Evolutionary conservation across 768 basidiomycete genomes (phyloP), one percentile per base, ranked within the genome.

Genomic region (Russula vinacea): DNA sequence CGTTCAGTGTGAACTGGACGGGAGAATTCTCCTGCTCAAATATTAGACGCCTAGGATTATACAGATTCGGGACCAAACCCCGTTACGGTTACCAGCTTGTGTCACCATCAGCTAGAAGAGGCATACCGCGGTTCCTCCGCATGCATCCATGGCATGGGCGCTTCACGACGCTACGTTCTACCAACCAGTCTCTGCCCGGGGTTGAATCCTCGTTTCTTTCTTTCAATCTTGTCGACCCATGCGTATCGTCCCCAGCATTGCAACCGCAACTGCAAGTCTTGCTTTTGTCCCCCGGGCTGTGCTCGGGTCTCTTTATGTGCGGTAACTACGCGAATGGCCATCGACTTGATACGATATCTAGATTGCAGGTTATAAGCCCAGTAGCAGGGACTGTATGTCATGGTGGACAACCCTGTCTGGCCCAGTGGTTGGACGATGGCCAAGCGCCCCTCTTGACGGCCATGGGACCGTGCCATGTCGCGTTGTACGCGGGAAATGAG

Each of bases 401-500:
- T 44, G 89, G 76, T 29, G 85, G 83, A 13, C 72, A 83, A 66
- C 65, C 79, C 7, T 88, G 85, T 73, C 73, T 71, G 0, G 78
- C 90, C 8, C 62, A 77, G 51, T 91, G 88, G 88, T 63, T 83
- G 1, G 89, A 92, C 60, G 77, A 91, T 65, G 88, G 88, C 19
- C 44, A 64, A 11, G 42, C 60, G 1, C 89, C 89, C 3, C 71
- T 83, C 19, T 66, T 82, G n/a, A 47, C 75, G 7, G 62, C 70
- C 39, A 80, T 90, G 54, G 87, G 87, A 4, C 71, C 81, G 0
- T 79, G 81, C 56, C 74, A 75, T 3, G 79, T 87, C 58, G 85
- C 77, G 1, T 73, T 92, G 37, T 90, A 82, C 66, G 79, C 78
- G n/a, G 85, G 84, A 10, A 71, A 80, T 86, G 62, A 55, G 80